phyloP scores from a whole-genome alignment of 371 early-diverging fungal genomes.

The Entomophthora muscae region DNA sequence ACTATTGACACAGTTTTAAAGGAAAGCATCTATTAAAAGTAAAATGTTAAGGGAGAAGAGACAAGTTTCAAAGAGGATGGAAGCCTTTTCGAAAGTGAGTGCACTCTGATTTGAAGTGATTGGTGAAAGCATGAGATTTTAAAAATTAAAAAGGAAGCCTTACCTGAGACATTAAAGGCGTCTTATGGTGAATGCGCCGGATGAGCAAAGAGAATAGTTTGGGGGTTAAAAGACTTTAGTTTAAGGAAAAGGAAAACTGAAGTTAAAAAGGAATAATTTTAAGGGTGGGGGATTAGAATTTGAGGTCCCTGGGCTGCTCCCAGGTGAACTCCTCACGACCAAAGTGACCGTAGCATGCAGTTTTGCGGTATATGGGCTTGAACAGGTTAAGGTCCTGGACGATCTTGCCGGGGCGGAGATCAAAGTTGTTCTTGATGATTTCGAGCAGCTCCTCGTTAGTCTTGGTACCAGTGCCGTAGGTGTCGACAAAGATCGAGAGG shows the following conservation, averaged over 20 bases:
- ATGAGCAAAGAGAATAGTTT: no score
- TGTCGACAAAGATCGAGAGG: constrained; percentile 91
- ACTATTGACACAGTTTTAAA: no score
- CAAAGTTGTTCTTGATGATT: constrained; percentile 94
- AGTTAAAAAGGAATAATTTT: background rate
- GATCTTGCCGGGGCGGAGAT: constrained; percentile 96
- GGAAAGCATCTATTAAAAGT: no score
- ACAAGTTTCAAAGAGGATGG: no score
- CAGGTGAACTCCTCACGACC: constrained; percentile 93
- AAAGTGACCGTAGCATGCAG: constrained; percentile 98
- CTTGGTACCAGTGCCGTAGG: constrained; percentile 89
- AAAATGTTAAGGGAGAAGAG: no score
- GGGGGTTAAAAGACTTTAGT: background rate
- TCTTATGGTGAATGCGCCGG: no score
- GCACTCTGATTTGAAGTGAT: no score
- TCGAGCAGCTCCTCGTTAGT: constrained; percentile 74
- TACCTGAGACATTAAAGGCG: no score
- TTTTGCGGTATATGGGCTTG: constrained; percentile 95
- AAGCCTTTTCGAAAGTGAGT: no score
- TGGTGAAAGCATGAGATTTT: no score
- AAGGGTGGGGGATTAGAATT: constrained; percentile 30
- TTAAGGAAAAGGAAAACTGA: background rate
- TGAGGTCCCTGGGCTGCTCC: constrained; percentile 86
- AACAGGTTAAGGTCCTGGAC: constrained; percentile 93
- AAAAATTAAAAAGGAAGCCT: no score